Evolutionary conservation across 2,329 filamentous ascomycete species (phyloP).

Genomic region (Bipolaris bicolor): DNA sequence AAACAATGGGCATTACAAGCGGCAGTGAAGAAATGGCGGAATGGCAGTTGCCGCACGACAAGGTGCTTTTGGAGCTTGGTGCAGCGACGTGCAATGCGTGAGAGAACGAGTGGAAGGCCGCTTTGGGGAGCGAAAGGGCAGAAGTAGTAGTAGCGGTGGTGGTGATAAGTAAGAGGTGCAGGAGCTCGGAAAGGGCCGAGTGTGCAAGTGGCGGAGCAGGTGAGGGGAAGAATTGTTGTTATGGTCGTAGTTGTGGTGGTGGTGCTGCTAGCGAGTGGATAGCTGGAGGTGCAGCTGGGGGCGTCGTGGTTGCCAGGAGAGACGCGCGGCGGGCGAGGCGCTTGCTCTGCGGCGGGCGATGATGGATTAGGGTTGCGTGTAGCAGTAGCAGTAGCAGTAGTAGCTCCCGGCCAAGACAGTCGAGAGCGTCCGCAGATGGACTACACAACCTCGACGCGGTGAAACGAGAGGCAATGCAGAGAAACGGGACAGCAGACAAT

Average conservation of each 20-base stretch:
- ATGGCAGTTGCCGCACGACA: conserved; percentile 22
- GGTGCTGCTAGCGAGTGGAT: conserved; percentile 37
- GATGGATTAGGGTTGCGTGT: conserved; percentile 14
- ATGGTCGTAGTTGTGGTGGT: neutral
- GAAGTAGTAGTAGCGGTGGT: conserved; percentile 2
- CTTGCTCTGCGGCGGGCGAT: conserved; percentile 25
- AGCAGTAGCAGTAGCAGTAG: conserved; percentile 28
- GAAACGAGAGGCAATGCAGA: conserved; percentile 41
- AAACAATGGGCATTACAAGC: conserved; percentile 51
- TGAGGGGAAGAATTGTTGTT: conserved; percentile 27
- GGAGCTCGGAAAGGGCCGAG: conserved; percentile 15
- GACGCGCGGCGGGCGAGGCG: conserved; percentile 43
- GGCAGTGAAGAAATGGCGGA: conserved; percentile 32
- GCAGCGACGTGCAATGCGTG: conserved; percentile 21
- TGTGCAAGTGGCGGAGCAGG: conserved; percentile 9
- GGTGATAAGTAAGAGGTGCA: conserved; percentile 1
- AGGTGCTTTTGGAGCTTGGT: conserved; percentile 7
- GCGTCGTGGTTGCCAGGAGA: conserved; percentile 39
- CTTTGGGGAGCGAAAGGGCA: conserved; percentile 17
- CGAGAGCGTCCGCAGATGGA: conserved; percentile 17
- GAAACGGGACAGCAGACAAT: conserved; percentile 23
- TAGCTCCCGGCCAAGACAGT: conserved; percentile 34
- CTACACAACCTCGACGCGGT: conserved; percentile 28
- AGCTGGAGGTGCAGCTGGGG: conserved; percentile 31
- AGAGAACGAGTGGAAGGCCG: conserved; percentile 38